Evolutionary conservation across 805 yeast genomes (phyloP), one percentile per base, ranked within the genome.

Genomic region (Kuraishia hungarica): DNA sequence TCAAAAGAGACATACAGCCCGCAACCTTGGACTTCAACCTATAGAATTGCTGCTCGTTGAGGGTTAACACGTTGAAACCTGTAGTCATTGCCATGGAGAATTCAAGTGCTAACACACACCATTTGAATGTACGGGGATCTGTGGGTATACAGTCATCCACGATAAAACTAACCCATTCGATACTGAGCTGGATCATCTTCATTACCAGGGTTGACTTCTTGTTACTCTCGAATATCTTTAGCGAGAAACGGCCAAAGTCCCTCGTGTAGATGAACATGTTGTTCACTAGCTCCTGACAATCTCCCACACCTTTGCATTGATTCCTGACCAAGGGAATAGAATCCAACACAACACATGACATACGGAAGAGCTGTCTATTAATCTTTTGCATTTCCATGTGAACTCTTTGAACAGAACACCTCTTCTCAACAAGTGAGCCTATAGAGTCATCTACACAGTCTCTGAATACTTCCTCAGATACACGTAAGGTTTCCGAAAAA

Each of bases 91-190:
- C 90, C 96, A 91, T 90, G 0, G 97, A 96, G 76, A 90, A 93
- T 65, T 94, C 99, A 61, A 94, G 76, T 0, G 99, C 98, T 15
- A 89, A 78, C 23, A 94, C 98, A 69, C 97, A 90, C 97, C 97
- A 94, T 62, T 96, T 77, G 65, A 94, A 94, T 0, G 98, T 93
- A 62, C 84, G 87, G 55, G 87, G 80, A 61, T 93, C 97, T 0
- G 96, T 86, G 0, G 97, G 97, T 17, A 84, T 84, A 72, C 99
- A 94, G 64, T 93, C 97, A 68, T 94, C 97, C 57, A 93, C 90
- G 26, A 94, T 83, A 64, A 91, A 93, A 55, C 90, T 82, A 19
- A 94, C 86, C 99, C 99, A 94, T 55, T 87, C 93, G 50, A 91
- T 82, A 50, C 96, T 81, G 58, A 90, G 70, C 56, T 83, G 82